Base-by-base conservation (phyloP, 2,329 filamentous ascomycete species). In the Raffaelea ambrosiae region DNA sequence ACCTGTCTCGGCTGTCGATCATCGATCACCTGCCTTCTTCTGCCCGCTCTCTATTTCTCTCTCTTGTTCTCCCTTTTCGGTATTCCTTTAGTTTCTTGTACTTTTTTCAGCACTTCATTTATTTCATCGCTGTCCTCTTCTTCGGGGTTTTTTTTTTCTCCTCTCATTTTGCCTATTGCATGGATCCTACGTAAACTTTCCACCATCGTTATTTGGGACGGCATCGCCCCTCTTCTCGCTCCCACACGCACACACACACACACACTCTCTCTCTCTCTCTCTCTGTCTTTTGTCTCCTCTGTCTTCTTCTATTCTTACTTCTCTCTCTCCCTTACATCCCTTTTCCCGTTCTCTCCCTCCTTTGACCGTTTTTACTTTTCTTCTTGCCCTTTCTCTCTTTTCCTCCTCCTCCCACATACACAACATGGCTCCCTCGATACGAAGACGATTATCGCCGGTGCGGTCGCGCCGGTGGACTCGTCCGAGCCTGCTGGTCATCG, bases 391-490 rank as follows among this genome's bases (percentile, higher is more conserved):
- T 8, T 29, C 14, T 45, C 22, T 23, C 33, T 26, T 33, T 14
- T 36, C 7, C 22, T 20, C 22, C 18, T 38, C 29, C 22, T 10
- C 44, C n/a, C 45, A 38, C 22, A 18, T 18, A 2, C 18, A 2
- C 20, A n/a, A 5, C 41, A 10, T 5, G 3, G 7, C 21, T 18
- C 22, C 39, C 21, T 19, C 26, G 9, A 48, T 46, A 47, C 38
- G 31, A 19, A 47, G 38, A 2, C 18, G 36, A 16, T 42, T 51
- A 18, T 44, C 50, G 3, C 50, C 44, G 4, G 31, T 35, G 7
- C 33, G 33, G 19, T 38, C 41, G n/a, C 48, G 44, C 22, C 44
- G 29, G 35, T 46, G 46, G 41, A 38, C 23, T 2, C 44, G 41
- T 41, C 35, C 39, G 3, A 19, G 19, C 44, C 19, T 48, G 16